Evolutionary conservation across 192 early-diverging fungal genomes (phyloP).

Genomic region (Coemansia sp.): DNA sequence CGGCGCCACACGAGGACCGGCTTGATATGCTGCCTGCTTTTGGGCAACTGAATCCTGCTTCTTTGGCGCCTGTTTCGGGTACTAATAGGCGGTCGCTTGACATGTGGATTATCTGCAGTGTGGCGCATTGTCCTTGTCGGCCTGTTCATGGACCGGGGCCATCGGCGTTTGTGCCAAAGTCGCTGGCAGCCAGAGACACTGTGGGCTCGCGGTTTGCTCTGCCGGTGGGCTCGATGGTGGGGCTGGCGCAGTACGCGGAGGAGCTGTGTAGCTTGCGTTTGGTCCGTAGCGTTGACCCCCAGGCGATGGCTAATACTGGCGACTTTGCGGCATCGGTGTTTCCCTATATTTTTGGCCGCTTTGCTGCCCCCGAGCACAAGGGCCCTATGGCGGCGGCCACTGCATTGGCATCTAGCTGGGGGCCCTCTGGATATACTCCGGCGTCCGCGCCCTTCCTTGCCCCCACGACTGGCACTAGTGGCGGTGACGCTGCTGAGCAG

Average conservation of each 20-base stretch:
- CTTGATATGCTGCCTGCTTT: slow-evolving; percentile 22
- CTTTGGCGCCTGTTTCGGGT: background rate
- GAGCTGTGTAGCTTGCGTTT: slow-evolving; percentile 37
- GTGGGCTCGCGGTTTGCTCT: background rate
- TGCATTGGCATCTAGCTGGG: slow-evolving; percentile 24
- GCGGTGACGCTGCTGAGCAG: background rate
- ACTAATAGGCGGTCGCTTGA: slow-evolving; percentile 12
- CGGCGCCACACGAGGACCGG: background rate
- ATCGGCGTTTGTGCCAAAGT: slow-evolving; percentile 40
- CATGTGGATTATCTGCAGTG: slow-evolving; percentile 43
- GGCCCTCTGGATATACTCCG: slow-evolving; percentile 18
- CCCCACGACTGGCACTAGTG: background rate
- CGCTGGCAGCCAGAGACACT: background rate
- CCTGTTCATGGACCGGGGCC: slow-evolving; percentile 39
- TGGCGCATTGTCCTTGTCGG: slow-evolving; percentile 49
- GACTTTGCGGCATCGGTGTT: slow-evolving; percentile 35
- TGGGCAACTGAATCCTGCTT: slow-evolving; percentile 13
- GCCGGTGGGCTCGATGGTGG: slow-evolving; percentile 34
- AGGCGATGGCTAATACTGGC: slow-evolving; percentile 17
- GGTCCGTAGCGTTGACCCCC: slow-evolving; percentile 36
- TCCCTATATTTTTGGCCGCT: slow-evolving; percentile 46
- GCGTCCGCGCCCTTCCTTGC: slow-evolving; percentile 24
- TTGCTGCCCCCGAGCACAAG: slow-evolving; percentile 37
- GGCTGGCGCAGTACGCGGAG: slow-evolving; percentile 27
- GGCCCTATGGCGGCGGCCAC: slow-evolving; percentile 33